Percentiles rank a stretch among this genome's conserved stretches.
These are phyloP conservation scores for Xylaria nigripes DNA, from an alignment of 495 filamentous ascomycete genomes.

Conservation along the genomic window DNA sequence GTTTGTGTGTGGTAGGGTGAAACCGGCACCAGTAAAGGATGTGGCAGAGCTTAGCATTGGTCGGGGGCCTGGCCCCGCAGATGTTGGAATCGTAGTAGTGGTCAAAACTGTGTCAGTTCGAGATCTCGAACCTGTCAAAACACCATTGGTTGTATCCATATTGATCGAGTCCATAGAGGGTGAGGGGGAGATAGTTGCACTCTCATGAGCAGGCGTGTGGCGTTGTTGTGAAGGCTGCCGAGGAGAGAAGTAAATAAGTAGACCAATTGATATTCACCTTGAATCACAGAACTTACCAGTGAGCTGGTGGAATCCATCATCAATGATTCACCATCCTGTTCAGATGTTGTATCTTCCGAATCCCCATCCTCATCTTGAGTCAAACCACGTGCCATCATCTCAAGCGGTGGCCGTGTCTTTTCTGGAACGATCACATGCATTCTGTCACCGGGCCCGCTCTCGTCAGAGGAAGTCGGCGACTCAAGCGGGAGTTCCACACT, in stretches of 20 bases:
- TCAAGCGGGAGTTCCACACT: conserved; percentile 91
- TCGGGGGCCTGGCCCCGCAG: conserved; percentile 30
- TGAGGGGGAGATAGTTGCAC: conserved; percentile 65
- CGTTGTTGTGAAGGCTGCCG: conserved; percentile 50
- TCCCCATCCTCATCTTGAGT: conserved; percentile 78
- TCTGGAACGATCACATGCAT: conserved; percentile 83
- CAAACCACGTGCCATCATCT: conserved; percentile 81
- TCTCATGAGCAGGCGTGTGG: conserved; percentile 57
- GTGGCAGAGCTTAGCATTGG: conserved; percentile 54
- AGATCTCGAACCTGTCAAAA: conserved; percentile 39
- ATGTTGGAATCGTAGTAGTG: conserved; percentile 33
- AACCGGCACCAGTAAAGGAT: conserved; percentile 54
- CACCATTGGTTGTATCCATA: conserved; percentile 74
- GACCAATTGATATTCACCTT: not conserved
- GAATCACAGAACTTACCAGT: conserved; percentile 35
- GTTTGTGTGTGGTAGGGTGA: conserved; percentile 49
- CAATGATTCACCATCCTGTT: conserved; percentile 58
- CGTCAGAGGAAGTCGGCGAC: conserved; percentile 70
- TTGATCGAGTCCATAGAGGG: conserved; percentile 86
- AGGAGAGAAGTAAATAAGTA: conserved; percentile 12
- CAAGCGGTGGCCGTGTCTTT: conserved; percentile 83
- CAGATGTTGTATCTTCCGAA: conserved; percentile 68
- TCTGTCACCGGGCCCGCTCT: conserved; percentile 78
- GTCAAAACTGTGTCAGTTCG: conserved; percentile 39
- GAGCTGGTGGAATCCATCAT: conserved; percentile 42